Conservation (phyloP, 2,329 filamentous ascomycete genomes). For the Botrytis hyacinthi region DNA sequence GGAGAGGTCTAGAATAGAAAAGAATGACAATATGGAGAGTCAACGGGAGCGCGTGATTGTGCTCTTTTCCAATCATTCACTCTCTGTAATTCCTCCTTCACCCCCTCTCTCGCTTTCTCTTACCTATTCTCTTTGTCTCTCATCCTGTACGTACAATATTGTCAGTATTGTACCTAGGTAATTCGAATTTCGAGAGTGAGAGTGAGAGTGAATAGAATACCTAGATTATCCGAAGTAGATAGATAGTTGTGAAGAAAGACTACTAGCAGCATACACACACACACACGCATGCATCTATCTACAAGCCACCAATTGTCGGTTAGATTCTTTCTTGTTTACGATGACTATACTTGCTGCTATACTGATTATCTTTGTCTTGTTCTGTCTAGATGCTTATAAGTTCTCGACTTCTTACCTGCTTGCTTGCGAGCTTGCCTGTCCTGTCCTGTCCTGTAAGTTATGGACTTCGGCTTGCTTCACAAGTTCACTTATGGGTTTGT, state of each 20-base stretch:
- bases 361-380: background rate
- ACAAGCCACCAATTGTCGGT: background rate
- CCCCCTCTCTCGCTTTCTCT: background rate
- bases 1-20: background rate
- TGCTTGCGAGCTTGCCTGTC: background rate
- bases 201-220: background rate
- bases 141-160: background rate
- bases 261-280: background rate
- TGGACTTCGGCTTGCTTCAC: background rate
- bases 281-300: background rate
- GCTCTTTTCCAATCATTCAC: background rate
- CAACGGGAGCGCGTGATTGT: background rate
- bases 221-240: background rate
- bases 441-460: no score
- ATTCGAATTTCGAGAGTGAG: background rate
- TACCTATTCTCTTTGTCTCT: background rate
- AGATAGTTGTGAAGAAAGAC: background rate
- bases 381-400: background rate
- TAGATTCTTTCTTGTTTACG: background rate
- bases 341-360: background rate
- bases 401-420: background rate
- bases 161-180: background rate
- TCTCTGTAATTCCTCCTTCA: background rate
- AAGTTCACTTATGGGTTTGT: background rate
- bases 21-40: background rate